phyloP scores from a whole-genome alignment of 228 moss, liverwort and hornwort species.

The Sphagnum magellanicum region DNA sequence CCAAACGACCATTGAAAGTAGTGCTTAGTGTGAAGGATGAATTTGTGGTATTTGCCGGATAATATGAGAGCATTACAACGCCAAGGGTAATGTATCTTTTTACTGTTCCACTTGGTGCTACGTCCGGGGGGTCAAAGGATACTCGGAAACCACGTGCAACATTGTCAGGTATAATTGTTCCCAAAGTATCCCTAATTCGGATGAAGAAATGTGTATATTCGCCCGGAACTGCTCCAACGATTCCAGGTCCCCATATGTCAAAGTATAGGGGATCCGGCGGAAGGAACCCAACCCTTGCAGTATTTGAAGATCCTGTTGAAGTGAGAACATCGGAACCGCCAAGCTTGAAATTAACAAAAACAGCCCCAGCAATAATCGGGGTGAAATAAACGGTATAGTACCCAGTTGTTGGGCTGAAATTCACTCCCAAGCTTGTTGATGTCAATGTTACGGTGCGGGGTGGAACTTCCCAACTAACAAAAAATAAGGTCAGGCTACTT shows the following conservation, averaged over 20 bases:
- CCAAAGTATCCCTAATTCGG: constrained; percentile 18
- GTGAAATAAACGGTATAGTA: constrained; percentile 23
- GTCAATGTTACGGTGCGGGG: constrained; percentile 14
- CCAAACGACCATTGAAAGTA: too few relatives aligned
- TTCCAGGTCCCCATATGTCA: constrained; percentile 50
- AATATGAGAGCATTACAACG: too few relatives aligned
- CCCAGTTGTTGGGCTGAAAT: constrained; percentile 13
- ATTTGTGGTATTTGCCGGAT: too few relatives aligned
- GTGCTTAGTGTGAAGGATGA: too few relatives aligned
- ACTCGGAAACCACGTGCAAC: too few relatives aligned
- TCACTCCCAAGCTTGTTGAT: constrained; percentile 13
- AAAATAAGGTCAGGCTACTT: constrained; percentile 17
- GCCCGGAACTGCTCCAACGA: constrained; percentile 33
- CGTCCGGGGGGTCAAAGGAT: too few relatives aligned
- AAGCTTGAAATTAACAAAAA: constrained; percentile 27
- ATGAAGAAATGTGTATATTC: constrained; percentile 32
- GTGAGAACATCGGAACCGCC: constrained; percentile 20
- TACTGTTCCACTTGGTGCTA: background rate
- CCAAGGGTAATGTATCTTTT: constrained; percentile 11
- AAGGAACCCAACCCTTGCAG: constrained; percentile 19
- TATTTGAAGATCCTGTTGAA: constrained; percentile 22
- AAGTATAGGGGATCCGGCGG: constrained; percentile 22
- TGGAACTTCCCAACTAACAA: constrained; percentile 28
- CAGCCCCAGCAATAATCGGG: constrained; percentile 19
- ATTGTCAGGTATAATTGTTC: constrained; percentile 9